phyloP scores from a whole-genome alignment of 371 early-diverging fungal genomes.

The Aphelidium insulamus region DNA sequence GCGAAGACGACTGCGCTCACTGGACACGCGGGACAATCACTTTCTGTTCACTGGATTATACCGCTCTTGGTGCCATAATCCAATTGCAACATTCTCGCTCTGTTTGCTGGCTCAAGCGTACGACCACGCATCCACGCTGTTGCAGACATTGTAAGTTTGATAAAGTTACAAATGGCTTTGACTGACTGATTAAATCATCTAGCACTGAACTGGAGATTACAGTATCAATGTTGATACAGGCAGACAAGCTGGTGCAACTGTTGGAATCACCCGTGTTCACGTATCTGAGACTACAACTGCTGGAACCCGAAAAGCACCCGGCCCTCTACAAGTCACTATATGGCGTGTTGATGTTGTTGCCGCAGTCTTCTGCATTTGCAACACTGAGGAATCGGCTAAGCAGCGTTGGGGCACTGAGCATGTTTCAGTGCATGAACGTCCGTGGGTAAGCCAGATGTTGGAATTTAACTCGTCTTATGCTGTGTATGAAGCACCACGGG shows the following conservation, averaged over 20 bases:
- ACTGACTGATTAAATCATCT: not conserved
- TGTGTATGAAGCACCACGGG: not conserved
- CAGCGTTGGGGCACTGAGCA: constrained; percentile 38
- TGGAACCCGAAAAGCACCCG: constrained; percentile 67
- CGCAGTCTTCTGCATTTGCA: constrained; percentile 77
- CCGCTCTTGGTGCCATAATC: constrained; percentile 75
- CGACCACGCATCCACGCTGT: constrained; percentile 52
- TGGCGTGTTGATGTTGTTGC: constrained; percentile 75
- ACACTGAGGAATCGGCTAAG: constrained; percentile 66
- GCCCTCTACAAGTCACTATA: constrained; percentile 64
- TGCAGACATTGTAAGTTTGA: constrained; percentile 27
- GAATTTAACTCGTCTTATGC: not conserved
- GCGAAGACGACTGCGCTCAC: constrained; percentile 35
- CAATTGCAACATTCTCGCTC: constrained; percentile 63
- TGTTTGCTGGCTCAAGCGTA: constrained; percentile 76
- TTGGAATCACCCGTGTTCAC: constrained; percentile 88
- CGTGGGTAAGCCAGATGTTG: not conserved
- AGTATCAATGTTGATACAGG: constrained; percentile 62
- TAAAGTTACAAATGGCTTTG: not conserved
- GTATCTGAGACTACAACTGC: constrained; percentile 58
- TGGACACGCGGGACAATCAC: constrained; percentile 34
- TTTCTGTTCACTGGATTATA: constrained; percentile 62
- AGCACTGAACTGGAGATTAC: constrained; percentile 71
- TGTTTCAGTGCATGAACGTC: constrained; percentile 10
- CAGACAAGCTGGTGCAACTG: constrained; percentile 80